Conservation (phyloP, 2,329 filamentous ascomycete species). For the Venturia nashicola region DNA sequence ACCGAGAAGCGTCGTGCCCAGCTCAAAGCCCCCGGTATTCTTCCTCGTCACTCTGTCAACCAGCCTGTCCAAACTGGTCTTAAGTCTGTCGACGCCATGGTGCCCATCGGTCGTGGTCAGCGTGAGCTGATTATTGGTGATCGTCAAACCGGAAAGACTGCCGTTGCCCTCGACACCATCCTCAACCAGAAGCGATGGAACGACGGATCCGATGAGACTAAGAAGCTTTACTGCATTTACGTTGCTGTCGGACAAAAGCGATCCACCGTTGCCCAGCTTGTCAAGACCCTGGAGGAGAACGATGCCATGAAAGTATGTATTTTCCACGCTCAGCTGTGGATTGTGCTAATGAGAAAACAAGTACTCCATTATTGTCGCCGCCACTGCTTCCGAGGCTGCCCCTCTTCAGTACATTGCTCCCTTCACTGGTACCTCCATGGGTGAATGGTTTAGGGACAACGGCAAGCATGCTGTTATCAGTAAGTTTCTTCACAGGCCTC, state of each 20-base stretch:
- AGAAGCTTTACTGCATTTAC: constrained; percentile 99
- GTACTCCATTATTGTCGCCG: constrained; percentile 85
- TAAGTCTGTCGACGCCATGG: constrained; percentile 99
- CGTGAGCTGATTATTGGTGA: constrained; percentile 99
- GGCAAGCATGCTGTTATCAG: constrained; percentile 60
- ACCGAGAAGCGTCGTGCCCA: constrained; percentile 90
- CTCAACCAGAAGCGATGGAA: constrained; percentile 99
- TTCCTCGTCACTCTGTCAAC: constrained; percentile 93
- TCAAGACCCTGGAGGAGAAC: constrained; percentile 99
- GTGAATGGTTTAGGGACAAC: constrained; percentile 36
- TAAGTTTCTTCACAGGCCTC: too few relatives aligned
- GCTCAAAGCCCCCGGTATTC: constrained; percentile 97
- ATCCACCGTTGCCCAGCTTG: constrained; percentile 96
- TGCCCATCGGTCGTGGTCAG: constrained; percentile 98
- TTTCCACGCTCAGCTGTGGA: neutral
- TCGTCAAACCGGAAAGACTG: constrained; percentile 99
- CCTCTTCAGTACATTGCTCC: constrained; percentile 89
- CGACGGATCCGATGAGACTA: constrained; percentile 68
- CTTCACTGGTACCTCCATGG: constrained; percentile 58
- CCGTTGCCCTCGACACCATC: constrained; percentile 93
- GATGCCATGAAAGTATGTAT: constrained; percentile 74
- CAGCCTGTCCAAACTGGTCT: constrained; percentile 98
- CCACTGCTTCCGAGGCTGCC: constrained; percentile 84
- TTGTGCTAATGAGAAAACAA: neutral
- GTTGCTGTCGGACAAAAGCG: constrained; percentile 99